These are phyloP conservation scores for Lactifluus rugatus DNA, from an alignment of 768 basidiomycete genomes.

Conservation along the genomic window DNA sequence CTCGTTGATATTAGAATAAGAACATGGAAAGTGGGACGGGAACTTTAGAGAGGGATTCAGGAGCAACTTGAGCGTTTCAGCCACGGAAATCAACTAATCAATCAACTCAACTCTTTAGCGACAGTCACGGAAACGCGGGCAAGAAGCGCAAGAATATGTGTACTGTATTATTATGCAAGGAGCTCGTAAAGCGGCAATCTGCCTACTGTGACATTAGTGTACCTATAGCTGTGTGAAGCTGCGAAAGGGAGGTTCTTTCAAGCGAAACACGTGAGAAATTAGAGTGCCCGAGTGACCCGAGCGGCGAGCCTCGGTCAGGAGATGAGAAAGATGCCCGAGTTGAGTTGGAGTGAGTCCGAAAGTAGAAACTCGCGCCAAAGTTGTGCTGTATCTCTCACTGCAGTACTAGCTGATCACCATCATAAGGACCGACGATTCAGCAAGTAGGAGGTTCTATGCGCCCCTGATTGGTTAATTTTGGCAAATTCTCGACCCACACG, in stretches of 20 bases:
- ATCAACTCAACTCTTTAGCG: background rate
- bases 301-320: too few species aligned
- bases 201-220: background rate
- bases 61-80: conserved; percentile 1
- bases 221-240: too few species aligned
- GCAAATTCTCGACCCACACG: too few species aligned
- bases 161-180: background rate
- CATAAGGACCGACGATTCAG: too few species aligned
- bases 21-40: background rate
- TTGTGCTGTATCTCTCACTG: too few species aligned
- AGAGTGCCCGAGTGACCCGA: background rate
- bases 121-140: background rate
- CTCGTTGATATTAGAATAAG: background rate
- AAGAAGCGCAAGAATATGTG: background rate
- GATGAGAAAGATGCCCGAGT: too few species aligned
- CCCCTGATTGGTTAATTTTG: too few species aligned
- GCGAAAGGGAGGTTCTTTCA: background rate
- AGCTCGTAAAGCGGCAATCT: conserved; percentile 3
- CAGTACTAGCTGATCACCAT: too few species aligned
- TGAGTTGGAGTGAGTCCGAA: too few species aligned
- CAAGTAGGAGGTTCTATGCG: too few species aligned
- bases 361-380: too few species aligned
- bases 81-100: background rate
- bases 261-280: background rate
- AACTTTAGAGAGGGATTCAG: background rate